Conservation (phyloP, 768 basidiomycete species). For the Pulveroboletus sp. region DNA sequence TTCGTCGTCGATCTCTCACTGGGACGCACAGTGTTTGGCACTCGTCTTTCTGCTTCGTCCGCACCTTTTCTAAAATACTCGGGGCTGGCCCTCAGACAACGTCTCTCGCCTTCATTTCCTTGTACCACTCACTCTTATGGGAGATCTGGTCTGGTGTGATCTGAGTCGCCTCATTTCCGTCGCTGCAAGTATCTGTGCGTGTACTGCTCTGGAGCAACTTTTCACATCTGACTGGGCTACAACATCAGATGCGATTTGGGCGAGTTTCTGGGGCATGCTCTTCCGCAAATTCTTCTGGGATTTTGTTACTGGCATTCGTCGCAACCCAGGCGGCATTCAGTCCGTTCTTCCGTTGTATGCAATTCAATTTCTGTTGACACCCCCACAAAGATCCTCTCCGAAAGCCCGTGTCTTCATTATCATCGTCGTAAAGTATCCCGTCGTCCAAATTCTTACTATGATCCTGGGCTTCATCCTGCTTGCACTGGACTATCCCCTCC, state of each 20-base stretch:
- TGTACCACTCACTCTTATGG: conserved; percentile 44
- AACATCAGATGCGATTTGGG: conserved; percentile 68
- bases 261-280: conserved; percentile 71
- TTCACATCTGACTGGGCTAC: conserved; percentile 8
- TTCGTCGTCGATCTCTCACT: too few relatives aligned
- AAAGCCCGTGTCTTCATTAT: conserved; percentile 59
- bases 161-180: conserved; percentile 66
- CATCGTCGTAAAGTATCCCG: conserved; percentile 71
- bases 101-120: not conserved
- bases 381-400: conserved; percentile 49
- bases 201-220: not conserved
- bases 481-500: conserved; percentile 69
- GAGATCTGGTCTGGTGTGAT: conserved; percentile 78
- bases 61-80: not conserved
- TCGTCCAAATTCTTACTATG: conserved; percentile 69
- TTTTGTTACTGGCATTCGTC: conserved; percentile 76
- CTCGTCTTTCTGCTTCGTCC: not conserved
- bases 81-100: conserved; percentile 18
- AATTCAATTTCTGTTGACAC: not conserved
- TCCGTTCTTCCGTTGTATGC: conserved; percentile 34
- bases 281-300: conserved; percentile 98
- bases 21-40: too few relatives aligned
- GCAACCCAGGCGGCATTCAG: conserved; percentile 77
- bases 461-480: conserved; percentile 54
- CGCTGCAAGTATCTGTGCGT: conserved; percentile 70